These are phyloP conservation scores for Leucocoprinus sp. DNA, from an alignment of 768 basidiomycete genomes.

Conservation along the genomic window DNA sequence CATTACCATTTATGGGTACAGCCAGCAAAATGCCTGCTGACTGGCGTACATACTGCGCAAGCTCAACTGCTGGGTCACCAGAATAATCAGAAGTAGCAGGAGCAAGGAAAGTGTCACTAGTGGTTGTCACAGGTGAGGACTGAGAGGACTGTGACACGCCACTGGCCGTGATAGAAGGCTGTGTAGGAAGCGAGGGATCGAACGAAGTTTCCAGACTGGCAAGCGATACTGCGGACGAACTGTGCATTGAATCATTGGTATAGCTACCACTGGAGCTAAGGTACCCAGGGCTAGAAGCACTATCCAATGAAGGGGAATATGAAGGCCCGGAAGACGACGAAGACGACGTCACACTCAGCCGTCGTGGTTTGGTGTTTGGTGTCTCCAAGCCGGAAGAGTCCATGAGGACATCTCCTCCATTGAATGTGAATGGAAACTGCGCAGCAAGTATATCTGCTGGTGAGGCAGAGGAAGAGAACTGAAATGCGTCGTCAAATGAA, in stretches of 20 bases:
- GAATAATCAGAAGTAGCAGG: slow-evolving; percentile 9
- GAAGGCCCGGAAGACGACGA: slow-evolving; percentile 50
- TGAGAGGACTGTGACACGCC: neutral
- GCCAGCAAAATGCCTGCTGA: slow-evolving; percentile 50
- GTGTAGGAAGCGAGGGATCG: neutral
- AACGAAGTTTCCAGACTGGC: neutral
- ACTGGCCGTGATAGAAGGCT: neutral
- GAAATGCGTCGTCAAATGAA: slow-evolving; percentile 19
- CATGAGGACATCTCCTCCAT: slow-evolving; percentile 16
- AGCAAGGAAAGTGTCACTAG: slow-evolving; percentile 10
- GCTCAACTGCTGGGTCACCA: slow-evolving; percentile 29
- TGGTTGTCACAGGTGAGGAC: neutral
- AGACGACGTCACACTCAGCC: slow-evolving; percentile 47
- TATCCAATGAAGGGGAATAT: slow-evolving; percentile 41
- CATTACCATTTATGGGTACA: slow-evolving; percentile 27
- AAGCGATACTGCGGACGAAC: slow-evolving; percentile 8
- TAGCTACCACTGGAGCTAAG: slow-evolving; percentile 12
- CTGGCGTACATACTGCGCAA: slow-evolving; percentile 43
- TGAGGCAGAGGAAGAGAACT: slow-evolving; percentile 15
- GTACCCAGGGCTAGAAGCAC: slow-evolving; percentile 19
- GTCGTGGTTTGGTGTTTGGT: slow-evolving; percentile 25
- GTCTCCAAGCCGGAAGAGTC: slow-evolving; percentile 17
- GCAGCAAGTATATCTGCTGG: slow-evolving; percentile 19
- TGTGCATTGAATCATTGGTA: slow-evolving; percentile 18
- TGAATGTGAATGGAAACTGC: slow-evolving; percentile 37